These are phyloP conservation scores for Quercus variabilis DNA, from an alignment of 306 rosid genomes.

Conservation along the genomic window DNA sequence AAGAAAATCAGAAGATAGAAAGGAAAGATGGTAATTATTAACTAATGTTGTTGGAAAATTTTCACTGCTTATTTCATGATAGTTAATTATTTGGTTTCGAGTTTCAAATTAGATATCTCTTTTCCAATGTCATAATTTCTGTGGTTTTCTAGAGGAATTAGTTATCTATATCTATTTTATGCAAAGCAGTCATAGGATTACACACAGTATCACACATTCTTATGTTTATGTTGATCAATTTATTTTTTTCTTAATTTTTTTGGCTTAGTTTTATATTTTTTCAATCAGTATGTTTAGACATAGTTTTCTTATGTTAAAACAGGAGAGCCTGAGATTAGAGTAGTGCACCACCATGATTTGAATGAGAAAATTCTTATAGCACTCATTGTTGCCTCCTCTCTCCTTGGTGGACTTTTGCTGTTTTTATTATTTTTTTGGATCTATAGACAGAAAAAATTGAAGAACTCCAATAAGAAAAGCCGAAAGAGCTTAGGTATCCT, in stretches of 20 bases:
- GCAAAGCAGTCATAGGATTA: background rate
- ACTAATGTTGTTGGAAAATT: background rate
- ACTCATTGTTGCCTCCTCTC: slow-evolving; percentile 61
- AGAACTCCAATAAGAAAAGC: slow-evolving; percentile 30
- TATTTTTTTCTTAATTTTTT: background rate
- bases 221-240: background rate
- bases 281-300: background rate
- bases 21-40: background rate
- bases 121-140: background rate
- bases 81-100: background rate
- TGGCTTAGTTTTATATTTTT: background rate
- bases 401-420: slow-evolving; percentile 62
- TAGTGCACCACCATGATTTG: slow-evolving; percentile 65
- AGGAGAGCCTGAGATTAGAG: slow-evolving; percentile 48
- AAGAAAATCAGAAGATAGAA: background rate
- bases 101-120: background rate
- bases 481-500: slow-evolving; percentile 50
- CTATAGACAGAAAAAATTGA: slow-evolving; percentile 34
- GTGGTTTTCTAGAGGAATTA: background rate
- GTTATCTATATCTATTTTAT: background rate
- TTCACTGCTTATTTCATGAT: background rate
- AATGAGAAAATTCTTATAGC: slow-evolving; percentile 64
- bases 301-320: slow-evolving; percentile 23
- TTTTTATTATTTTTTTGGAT: slow-evolving; percentile 52
- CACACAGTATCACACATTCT: background rate